Percentiles rank a stretch among this genome's conserved stretches.
Evolutionary conservation across 176 grass and related monocot species (phyloP).

Genomic region (Alopecurus myosuroides): DNA sequence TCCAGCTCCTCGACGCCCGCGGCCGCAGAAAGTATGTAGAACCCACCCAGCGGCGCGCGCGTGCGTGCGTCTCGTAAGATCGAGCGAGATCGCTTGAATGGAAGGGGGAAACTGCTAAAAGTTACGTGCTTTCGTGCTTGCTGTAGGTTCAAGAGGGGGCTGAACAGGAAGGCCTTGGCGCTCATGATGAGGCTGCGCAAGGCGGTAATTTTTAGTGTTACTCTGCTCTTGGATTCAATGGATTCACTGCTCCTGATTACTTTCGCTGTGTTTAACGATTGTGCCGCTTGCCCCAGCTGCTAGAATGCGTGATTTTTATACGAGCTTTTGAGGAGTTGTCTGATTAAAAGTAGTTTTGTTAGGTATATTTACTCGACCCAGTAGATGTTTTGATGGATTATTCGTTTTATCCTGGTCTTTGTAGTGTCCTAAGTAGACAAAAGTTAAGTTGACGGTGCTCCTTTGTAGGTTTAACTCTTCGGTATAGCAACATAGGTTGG

Average conservation of each 20-base stretch:
- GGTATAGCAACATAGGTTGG: not conserved
- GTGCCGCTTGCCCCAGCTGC: not conserved
- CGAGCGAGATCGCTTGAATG: not conserved
- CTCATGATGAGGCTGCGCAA: constrained; percentile 84
- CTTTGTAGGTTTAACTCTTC: not conserved
- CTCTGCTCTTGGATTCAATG: not conserved
- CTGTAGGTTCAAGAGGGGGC: constrained; percentile 64
- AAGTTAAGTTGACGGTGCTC: not conserved
- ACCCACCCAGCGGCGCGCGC: not conserved
- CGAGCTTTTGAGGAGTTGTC: not conserved
- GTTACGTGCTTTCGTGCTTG: not conserved
- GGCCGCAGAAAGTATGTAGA: constrained; percentile 55
- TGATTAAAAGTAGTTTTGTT: not conserved
- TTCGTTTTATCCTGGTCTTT: not conserved
- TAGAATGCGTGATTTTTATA: not conserved
- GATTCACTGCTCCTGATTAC: not conserved
- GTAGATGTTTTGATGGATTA: not conserved
- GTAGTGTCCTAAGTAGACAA: not conserved
- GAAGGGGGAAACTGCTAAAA: not conserved
- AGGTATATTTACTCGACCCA: not conserved
- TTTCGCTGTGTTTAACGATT: not conserved
- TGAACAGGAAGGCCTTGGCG: constrained; percentile 89
- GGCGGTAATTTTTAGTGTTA: constrained; percentile 12
- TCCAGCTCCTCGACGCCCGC: constrained; percentile 74
- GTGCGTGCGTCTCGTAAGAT: not conserved